Evolutionary conservation across 805 yeast species (phyloP), one percentile per base, ranked within the genome.

Genomic region (Zygotorulaspora sp.): DNA sequence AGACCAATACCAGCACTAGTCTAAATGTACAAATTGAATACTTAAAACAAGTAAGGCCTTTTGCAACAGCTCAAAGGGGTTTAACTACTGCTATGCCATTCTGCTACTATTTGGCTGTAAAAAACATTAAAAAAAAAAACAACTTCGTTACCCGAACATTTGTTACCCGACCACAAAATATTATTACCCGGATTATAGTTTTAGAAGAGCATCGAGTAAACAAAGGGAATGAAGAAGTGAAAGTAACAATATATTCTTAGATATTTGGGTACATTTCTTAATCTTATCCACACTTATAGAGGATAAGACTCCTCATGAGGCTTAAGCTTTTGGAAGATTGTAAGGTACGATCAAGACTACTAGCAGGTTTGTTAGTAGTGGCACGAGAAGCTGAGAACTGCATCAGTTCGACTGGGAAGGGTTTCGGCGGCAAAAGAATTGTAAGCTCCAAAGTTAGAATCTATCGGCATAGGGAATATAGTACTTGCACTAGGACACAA

Each of bases 391-490:
- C 17, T 11, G 15, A 14, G 17, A n/a, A 26, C 8, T 26, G 30
- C 11, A 12, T 10, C 11, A 11, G 16, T 9, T 14, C 14, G 12
- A n/a, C 11, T 6, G 4, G 14, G 9, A 17, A 14, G 11, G 15
- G 17, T 10, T 11, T n/a, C 30, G 15, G 10, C 17, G 30, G 12
- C 16, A n/a, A 26, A n/a, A 17, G 9, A 14, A n/a, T 12, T n/a
- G 17, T 11, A 10, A n/a, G 21, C 14, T 35, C 36, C 25, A 23
- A 33, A 16, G 33, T 33, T 12, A 40, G 38, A 23, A 31, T 36
- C 3, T 43, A 42, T 20, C 46, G 46, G 19, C 36, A 36, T 30
- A 32, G 43, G 19, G 20, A 26, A 14, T 43, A 35, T 22, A 38
- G 43, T 13, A 17, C 35, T n/a, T 6, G 12, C 17, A 14, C 32